A percentile compares a stretch with the other conserved stretches of the same genome.
Conservation (phyloP, 495 filamentous ascomycete genomes). For the Hypoxylon lienhwacheense region DNA sequence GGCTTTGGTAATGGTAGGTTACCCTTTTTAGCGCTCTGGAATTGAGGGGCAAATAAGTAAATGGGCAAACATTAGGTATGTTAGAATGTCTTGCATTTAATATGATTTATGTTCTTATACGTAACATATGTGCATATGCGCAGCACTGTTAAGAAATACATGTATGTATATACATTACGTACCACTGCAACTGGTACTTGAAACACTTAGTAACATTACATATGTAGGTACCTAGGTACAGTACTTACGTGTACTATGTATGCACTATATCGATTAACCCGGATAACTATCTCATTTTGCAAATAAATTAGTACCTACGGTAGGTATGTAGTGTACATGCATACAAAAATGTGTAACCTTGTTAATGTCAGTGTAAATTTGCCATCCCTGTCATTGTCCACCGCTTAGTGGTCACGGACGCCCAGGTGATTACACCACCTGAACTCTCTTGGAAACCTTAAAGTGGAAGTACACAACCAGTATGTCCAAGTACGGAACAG, state of each 20-base stretch:
- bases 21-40: constrained; percentile 19
- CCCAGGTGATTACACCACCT: constrained; percentile 4
- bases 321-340: not conserved
- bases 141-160: too few relatives aligned
- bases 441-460: constrained; percentile 7
- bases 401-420: not conserved
- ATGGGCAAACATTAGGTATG: not conserved
- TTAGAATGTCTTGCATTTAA: too few relatives aligned
- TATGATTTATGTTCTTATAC: too few relatives aligned
- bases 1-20: constrained; percentile 5
- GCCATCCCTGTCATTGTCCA: constrained; percentile 3
- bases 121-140: too few relatives aligned
- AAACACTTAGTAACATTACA: not conserved
- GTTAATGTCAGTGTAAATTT: not conserved
- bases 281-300: not conserved
- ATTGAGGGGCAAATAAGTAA: constrained; percentile 19
- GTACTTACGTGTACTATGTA: too few relatives aligned
- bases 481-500: constrained; percentile 9
- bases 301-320: not conserved
- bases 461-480: constrained; percentile 13
- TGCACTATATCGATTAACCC: too few relatives aligned
- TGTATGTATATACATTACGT: too few relatives aligned
- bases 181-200: too few relatives aligned
- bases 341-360: not conserved
- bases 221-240: not conserved